phyloP scores from a whole-genome alignment of 2,329 filamentous ascomycete genomes.

The Diaporthe capsici region DNA sequence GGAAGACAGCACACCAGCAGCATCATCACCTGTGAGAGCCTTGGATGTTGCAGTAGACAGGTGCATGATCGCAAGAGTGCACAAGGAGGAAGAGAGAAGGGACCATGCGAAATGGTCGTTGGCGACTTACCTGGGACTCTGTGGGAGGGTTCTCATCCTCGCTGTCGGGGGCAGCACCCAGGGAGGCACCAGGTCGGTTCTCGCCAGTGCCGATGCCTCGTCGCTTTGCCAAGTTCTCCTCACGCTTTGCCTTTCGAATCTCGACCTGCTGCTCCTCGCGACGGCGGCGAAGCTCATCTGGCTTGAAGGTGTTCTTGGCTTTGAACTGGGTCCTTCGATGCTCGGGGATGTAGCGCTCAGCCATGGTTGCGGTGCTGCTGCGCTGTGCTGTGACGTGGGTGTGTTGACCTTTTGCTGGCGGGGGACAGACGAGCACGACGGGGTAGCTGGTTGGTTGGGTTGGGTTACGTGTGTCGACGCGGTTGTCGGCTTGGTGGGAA shows the following conservation, averaged over 20 bases:
- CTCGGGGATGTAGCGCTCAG: slow-evolving; percentile 99
- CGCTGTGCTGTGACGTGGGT: slow-evolving; percentile 32
- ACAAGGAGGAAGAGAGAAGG: slow-evolving; percentile 33
- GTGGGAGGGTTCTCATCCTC: slow-evolving; percentile 97
- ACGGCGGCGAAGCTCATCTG: slow-evolving; percentile 96
- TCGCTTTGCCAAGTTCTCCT: slow-evolving; percentile 98
- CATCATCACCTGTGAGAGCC: not conserved
- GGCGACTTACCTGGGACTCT: slow-evolving; percentile 86
- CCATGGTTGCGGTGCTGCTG: slow-evolving; percentile 75
- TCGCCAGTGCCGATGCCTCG: slow-evolving; percentile 91
- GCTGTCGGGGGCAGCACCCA: slow-evolving; percentile 93
- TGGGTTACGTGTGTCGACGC: slow-evolving; percentile 22
- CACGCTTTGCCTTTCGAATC: slow-evolving; percentile 98
- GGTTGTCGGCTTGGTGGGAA: not conserved
- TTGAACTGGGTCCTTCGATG: slow-evolving; percentile 99
- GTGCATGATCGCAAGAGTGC: slow-evolving; percentile 8
- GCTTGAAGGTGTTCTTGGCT: slow-evolving; percentile 99
- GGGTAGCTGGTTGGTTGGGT: slow-evolving; percentile 15
- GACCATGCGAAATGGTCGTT: slow-evolving; percentile 41
- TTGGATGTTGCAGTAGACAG: not conserved
- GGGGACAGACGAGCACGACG: not conserved
- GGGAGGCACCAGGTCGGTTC: slow-evolving; percentile 82
- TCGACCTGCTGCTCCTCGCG: slow-evolving; percentile 99
- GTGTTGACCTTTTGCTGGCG: slow-evolving; percentile 16
- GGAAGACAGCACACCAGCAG: slow-evolving; percentile 6